Conservation (phyloP, 2,329 filamentous ascomycete genomes). For the Fusarium bulbicola region DNA sequence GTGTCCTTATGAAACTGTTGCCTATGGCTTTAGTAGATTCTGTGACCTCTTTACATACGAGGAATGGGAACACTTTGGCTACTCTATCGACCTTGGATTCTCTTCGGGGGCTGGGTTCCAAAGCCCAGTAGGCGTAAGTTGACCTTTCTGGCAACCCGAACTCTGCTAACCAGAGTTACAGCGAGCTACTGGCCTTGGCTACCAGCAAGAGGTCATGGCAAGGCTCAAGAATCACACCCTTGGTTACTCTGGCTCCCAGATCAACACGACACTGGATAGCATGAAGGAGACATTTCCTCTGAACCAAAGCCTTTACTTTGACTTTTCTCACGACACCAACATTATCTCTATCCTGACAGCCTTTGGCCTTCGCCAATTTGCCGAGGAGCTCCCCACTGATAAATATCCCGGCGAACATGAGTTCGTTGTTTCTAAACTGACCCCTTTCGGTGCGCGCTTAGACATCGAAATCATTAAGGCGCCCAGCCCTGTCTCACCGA, state of each 20-base stretch:
- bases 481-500: slow-evolving; percentile 67
- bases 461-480: slow-evolving; percentile 79
- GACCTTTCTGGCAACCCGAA: neutral
- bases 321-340: slow-evolving; percentile 82
- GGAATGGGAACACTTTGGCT: slow-evolving; percentile 78
- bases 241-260: slow-evolving; percentile 65
- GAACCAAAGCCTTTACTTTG: slow-evolving; percentile 77
- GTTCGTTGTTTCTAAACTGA: slow-evolving; percentile 72
- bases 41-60: slow-evolving; percentile 79
- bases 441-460: slow-evolving; percentile 76
- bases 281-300: slow-evolving; percentile 75
- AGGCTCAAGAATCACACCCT: slow-evolving; percentile 73
- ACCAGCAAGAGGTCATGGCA: slow-evolving; percentile 77
- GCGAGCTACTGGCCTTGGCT: slow-evolving; percentile 77
- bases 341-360: slow-evolving; percentile 76
- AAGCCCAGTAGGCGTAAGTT: slow-evolving; percentile 67
- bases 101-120: slow-evolving; percentile 69
- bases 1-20: slow-evolving; percentile 82
- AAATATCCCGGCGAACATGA: slow-evolving; percentile 66
- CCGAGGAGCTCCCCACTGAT: slow-evolving; percentile 63
- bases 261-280: slow-evolving; percentile 76
- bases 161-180: slow-evolving; percentile 31
- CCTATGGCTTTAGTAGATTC: slow-evolving; percentile 77
- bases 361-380: slow-evolving; percentile 77
- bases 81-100: slow-evolving; percentile 74